These are phyloP conservation scores for Adansonia digitata DNA, from an alignment of 345 rosid species.

Conservation along the genomic window DNA sequence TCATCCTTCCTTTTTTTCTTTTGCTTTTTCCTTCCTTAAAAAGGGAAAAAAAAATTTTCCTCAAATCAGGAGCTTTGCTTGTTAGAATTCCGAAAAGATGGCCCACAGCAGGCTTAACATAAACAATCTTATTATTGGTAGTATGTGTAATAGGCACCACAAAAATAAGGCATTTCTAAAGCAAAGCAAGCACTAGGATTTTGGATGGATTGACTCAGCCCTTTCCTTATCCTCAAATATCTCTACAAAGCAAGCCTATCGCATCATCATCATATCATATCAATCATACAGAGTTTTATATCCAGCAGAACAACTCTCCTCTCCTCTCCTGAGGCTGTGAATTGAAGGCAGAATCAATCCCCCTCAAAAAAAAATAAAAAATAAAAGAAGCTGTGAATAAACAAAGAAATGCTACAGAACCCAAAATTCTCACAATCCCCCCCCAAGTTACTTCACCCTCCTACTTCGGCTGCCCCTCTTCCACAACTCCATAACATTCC, in stretches of 20 bases:
- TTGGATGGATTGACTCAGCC: neutral
- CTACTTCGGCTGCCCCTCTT: conserved; percentile 22
- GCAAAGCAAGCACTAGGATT: neutral
- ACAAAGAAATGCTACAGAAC: conserved; percentile 35
- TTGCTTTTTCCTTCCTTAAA: no score
- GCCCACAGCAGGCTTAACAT: neutral
- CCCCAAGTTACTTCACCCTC: conserved; percentile 26
- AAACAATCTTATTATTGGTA: neutral
- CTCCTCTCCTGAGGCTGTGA: neutral
- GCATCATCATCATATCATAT: neutral
- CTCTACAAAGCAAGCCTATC: neutral
- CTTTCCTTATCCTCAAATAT: conserved; percentile 6
- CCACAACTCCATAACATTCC: conserved; percentile 21
- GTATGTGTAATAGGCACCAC: neutral
- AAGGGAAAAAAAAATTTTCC: no score
- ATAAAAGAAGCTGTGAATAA: neutral
- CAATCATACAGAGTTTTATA: neutral
- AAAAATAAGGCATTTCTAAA: neutral
- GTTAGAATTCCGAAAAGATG: no score
- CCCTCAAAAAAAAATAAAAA: no score
- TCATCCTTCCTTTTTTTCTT: no score
- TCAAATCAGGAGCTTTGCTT: no score
- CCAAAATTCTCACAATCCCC: conserved; percentile 30
- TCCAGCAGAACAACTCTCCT: neutral
- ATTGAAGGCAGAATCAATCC: neutral